A percentile compares a stretch with the other conserved stretches of the same genome.
Evolutionary conservation across 345 rosid species (phyloP).

Genomic region (Lumnitzera racemosa): DNA sequence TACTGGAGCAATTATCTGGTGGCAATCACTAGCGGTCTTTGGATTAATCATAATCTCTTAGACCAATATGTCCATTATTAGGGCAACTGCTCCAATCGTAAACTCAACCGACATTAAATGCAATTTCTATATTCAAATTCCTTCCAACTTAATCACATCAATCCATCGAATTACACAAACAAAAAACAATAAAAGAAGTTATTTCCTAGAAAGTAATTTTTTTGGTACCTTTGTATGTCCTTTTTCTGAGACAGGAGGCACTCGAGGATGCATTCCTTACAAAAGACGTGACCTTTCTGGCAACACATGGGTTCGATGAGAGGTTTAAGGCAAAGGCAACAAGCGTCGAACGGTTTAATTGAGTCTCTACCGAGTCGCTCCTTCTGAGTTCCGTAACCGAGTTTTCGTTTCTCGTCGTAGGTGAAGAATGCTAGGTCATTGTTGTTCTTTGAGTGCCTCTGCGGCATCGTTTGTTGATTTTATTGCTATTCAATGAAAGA

Average conservation of each 20-base stretch:
- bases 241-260: conserved; percentile 87
- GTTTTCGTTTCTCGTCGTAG: conserved; percentile 90
- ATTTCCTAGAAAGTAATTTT: no score
- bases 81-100: no score
- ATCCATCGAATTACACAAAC: neutral
- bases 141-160: no score
- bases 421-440: conserved; percentile 96
- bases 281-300: conserved; percentile 83
- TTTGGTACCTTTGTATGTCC: conserved; percentile 60
- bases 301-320: conserved; percentile 86
- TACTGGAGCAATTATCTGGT: no score
- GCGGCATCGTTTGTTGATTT: conserved; percentile 48
- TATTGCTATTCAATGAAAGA: no score
- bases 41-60: no score
- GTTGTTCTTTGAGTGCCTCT: conserved; percentile 96
- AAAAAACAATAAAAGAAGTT: neutral
- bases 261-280: conserved; percentile 87
- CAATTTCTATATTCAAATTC: no score
- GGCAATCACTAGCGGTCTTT: no score
- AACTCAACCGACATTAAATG: no score
- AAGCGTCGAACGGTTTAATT: conserved; percentile 89
- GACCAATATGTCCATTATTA: no score
- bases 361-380: conserved; percentile 96
- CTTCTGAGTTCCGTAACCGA: conserved; percentile 92
- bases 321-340: conserved; percentile 90